Evolutionary conservation across 1,139 yeast genomes (phyloP), one percentile per base, ranked within the genome.

Genomic region (Kurtzmaniella quercitrusa): DNA sequence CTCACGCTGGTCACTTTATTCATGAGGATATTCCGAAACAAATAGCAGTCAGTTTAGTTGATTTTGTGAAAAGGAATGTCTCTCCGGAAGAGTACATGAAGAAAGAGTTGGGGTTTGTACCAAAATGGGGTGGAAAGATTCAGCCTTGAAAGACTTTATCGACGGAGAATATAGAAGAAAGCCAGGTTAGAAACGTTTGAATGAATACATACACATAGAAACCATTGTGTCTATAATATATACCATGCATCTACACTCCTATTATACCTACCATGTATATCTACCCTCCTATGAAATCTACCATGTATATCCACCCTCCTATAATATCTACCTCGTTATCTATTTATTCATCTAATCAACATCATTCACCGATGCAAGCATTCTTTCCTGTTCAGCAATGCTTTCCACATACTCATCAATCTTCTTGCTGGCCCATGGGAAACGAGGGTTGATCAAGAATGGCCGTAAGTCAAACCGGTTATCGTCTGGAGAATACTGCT

Each of bases 401-500:
- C 71, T 63, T 42, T 69, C 68, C 12, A 89, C 93, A 29, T 84
- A 79, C 46, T 77, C 79, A 57, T 89, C 97, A 44, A 93, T 93
- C 65, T 88, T 90, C 62, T 81, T 82, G 53, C 89, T 79, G 1
- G 97, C 96, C 84, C 93, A 87, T 1, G 91, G 79, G 65, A 90
- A 93, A 48, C 88, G 69, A n/a, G 98, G 97, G 54, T 87, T 81
- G 47, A 93, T 88, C 61, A 93, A 73, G 62, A 93, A 90, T 16
- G 98, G 99, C 52, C 99, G 76, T 57, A 94, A 72, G 61, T 93
- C 99, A 62, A 86, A 93, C 56, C 99, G 77, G 62, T 93, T 93
- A 61, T 93, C 99, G 63, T 93, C 99, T 1, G 98, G 98, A 1
- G 97, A 89, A 60, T 94, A 93, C 58, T 88, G 95, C 60, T 93